Base-by-base conservation (phyloP, 2,329 filamentous ascomycete genomes). In the Apiospora phragmitis region DNA sequence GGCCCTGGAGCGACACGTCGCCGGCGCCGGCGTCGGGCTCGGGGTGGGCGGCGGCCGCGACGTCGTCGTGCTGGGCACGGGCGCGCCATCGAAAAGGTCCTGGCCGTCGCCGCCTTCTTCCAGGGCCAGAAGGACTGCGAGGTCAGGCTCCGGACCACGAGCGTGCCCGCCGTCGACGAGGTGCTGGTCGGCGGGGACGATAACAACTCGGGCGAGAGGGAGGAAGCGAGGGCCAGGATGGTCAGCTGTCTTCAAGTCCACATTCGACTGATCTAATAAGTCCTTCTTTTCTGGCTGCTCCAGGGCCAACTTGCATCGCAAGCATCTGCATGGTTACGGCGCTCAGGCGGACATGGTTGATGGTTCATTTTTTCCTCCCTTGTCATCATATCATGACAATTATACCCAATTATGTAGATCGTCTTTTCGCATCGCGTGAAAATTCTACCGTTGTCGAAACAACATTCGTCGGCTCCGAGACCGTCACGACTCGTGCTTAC, bases 121-220 rank as follows among this genome's bases (percentile, higher is more conserved):
- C 86, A 89, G 79, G 84, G 88, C 69, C 86, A 91, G 79, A 83
- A 80, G 16, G 89, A 89, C 72, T 91, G 88, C 73, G 77, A 80
- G 6, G 89, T 94, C 1, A 81, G 84, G 74, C 76, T 93, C 68
- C 83, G 85, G 77, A 93, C 91, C 65, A 86, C 88, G 70, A 92
- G 87, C 68, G 83, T 92, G 21, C 85, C 84, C n/a, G 88, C 90
- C 2, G 85, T 94, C 62, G 92, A 94, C 76, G 92, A 94, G 78
- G 82, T 94, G 41, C 82, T 90, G 18, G 81, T 81, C 26, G 82
- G 79, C 0, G 83, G 80, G 0, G 81, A 80, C 1, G 78, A 73
- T 32, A 43, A 62, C 1, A 62, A 62, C 32, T 72, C 70, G 70
- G 69, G 73, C 21, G 72, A 68, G 21, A 73, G 70, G 26, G 75